Percentiles rank a stretch among this genome's conserved stretches.
phyloP scores from a whole-genome alignment of 2,329 filamentous ascomycete species.

The Knufia petricola region DNA sequence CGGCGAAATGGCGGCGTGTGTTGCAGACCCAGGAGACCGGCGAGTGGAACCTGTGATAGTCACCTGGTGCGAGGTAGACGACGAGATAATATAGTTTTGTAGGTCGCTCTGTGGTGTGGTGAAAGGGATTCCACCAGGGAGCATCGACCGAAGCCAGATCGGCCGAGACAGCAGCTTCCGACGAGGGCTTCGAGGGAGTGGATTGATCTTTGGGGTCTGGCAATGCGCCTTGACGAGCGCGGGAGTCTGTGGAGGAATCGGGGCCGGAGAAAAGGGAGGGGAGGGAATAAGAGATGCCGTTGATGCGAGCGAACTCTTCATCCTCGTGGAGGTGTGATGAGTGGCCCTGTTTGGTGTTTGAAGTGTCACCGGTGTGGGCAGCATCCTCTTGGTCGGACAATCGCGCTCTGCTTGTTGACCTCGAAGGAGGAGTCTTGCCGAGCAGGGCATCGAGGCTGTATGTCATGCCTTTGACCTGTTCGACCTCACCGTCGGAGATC shows the following conservation, averaged over 20 bases:
- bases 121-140: constrained; percentile 67
- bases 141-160: constrained; percentile 63
- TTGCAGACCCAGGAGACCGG: constrained; percentile 93
- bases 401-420: constrained; percentile 27
- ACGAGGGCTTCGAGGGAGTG: constrained; percentile 54
- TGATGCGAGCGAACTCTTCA: constrained; percentile 87
- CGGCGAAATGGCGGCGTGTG: constrained; percentile 89
- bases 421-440: constrained; percentile 46
- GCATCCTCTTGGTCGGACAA: constrained; percentile 23
- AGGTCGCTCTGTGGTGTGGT: constrained; percentile 40
- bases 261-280: constrained; percentile 77
- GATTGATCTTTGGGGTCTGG: constrained; percentile 58
- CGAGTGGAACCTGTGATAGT: constrained; percentile 97
- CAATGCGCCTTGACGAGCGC: constrained; percentile 50
- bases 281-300: constrained; percentile 90
- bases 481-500: constrained; percentile 88
- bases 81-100: constrained; percentile 86
- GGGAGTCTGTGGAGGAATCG: constrained; percentile 58
- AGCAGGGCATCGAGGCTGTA: constrained; percentile 91
- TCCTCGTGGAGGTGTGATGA: constrained; percentile 55
- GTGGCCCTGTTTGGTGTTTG: constrained; percentile 26
- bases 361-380: constrained; percentile 27
- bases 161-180: constrained; percentile 73
- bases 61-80: constrained; percentile 89
- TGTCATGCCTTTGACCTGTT: constrained; percentile 98